Conservation (phyloP, 495 filamentous ascomycete genomes). For the Penicillium malachiteum region DNA sequence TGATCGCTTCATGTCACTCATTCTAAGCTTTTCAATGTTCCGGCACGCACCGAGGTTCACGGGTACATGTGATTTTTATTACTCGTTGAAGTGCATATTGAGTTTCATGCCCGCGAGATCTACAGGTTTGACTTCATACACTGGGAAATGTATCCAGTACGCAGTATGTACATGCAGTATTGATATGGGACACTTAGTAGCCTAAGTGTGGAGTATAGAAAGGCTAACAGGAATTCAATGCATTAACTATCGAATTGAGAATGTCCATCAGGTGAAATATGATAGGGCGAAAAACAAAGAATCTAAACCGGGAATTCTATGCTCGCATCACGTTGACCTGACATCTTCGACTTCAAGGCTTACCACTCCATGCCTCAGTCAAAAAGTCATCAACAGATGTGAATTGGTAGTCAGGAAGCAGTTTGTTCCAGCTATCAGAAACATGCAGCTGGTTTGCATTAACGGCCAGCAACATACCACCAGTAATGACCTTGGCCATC, state of each 20-base stretch:
- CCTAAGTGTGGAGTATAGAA: too few relatives aligned
- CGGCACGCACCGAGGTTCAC: neutral
- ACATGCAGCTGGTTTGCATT: slow-evolving; percentile 37
- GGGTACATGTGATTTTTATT: neutral
- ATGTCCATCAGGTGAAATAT: too few relatives aligned
- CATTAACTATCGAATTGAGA: too few relatives aligned
- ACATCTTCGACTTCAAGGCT: slow-evolving; percentile 16
- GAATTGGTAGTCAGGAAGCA: slow-evolving; percentile 55
- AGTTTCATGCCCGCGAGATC: neutral
- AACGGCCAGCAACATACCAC: slow-evolving; percentile 42
- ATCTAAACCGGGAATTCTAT: too few relatives aligned
- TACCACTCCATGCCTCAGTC: slow-evolving; percentile 42
- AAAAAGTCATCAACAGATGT: slow-evolving; percentile 49
- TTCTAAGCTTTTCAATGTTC: neutral
- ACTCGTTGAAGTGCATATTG: neutral
- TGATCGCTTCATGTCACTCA: neutral
- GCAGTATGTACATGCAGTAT: too few relatives aligned
- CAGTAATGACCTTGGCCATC: slow-evolving; percentile 30
- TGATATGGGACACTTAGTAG: too few relatives aligned
- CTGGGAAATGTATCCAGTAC: too few relatives aligned
- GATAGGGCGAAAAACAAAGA: too few relatives aligned
- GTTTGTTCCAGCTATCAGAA: slow-evolving; percentile 52
- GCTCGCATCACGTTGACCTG: neutral
- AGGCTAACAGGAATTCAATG: too few relatives aligned
- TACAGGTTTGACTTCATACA: too few relatives aligned